Conservation (phyloP, 2,329 filamentous ascomycete genomes). For the Epichloe typhina region DNA sequence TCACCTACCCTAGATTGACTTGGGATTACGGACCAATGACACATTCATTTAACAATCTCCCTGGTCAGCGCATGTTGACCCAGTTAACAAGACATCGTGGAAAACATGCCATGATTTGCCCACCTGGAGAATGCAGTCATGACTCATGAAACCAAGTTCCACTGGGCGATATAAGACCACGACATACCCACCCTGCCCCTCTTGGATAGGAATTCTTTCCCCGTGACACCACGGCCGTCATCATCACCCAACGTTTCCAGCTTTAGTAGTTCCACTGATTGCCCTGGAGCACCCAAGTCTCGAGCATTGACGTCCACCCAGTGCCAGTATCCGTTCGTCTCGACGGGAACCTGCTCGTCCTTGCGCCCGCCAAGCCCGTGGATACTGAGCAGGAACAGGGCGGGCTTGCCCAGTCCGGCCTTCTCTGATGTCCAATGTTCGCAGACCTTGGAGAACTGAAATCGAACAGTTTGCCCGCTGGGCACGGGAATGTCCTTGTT, state of each 20-base stretch:
- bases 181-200: conserved; percentile 31
- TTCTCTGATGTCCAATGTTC: conserved; percentile 68
- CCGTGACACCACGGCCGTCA: conserved; percentile 35
- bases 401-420: conserved; percentile 51
- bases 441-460: conserved; percentile 70
- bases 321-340: conserved; percentile 69
- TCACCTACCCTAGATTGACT: no score
- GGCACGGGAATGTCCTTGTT: conserved; percentile 43
- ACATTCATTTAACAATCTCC: no score
- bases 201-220: conserved; percentile 31
- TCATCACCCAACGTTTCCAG: conserved; percentile 37
- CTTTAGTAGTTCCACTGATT: conserved; percentile 51
- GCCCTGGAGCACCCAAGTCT: conserved; percentile 55
- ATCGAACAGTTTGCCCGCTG: conserved; percentile 48
- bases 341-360: conserved; percentile 56
- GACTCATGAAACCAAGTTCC: conserved; percentile 33
- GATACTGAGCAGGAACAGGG: conserved; percentile 56
- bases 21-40: no score
- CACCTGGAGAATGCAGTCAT: conserved; percentile 22
- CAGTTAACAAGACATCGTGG: no score
- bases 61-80: no score
- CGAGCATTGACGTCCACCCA: conserved; percentile 61
- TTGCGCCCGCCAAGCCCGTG: conserved; percentile 53
- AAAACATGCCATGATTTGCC: no score
- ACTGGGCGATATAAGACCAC: conserved; percentile 31